Conservation (phyloP, 352 stramenopile species). For the Poterioochromonas sp. region DNA sequence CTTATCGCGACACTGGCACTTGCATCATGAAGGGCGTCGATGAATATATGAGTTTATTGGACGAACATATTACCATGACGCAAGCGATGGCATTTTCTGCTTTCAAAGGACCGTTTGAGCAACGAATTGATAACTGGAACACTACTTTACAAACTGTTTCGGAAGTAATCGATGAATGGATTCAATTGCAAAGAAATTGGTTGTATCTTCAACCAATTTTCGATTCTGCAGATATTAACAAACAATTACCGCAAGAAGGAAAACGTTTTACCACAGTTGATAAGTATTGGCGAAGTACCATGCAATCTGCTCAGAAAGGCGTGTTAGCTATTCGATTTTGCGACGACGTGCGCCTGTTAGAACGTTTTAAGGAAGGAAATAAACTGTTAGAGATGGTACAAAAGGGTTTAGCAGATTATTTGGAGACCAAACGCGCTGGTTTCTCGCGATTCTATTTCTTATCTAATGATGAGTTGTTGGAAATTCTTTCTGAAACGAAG, state of each 20-base stretch:
- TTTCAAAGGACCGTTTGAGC: constrained; percentile 87
- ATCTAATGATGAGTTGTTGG: constrained; percentile 84
- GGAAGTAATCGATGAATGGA: constrained; percentile 85
- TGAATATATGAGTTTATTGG: constrained; percentile 78
- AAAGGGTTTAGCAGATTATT: constrained; percentile 84
- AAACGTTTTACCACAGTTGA: constrained; percentile 86
- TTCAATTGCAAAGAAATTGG: constrained; percentile 83
- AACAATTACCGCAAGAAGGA: constrained; percentile 80
- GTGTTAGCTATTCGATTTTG: constrained; percentile 68
- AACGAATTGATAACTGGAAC: constrained; percentile 80
- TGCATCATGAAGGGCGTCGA: constrained; percentile 84
- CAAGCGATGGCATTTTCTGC: constrained; percentile 83
- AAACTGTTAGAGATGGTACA: constrained; percentile 87
- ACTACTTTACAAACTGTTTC: constrained; percentile 67
- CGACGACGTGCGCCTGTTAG: constrained; percentile 77
- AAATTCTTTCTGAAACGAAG: constrained; percentile 87
- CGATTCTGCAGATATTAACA: constrained; percentile 87
- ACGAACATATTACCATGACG: constrained; percentile 88
- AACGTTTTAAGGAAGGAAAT: constrained; percentile 81
- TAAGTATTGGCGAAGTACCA: constrained; percentile 84
- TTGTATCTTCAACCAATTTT: constrained; percentile 91
- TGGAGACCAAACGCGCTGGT: constrained; percentile 82
- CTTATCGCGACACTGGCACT: constrained; percentile 81
- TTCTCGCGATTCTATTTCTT: constrained; percentile 88
- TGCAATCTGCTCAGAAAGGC: constrained; percentile 63